These are phyloP conservation scores for Pelargonium australe DNA, from an alignment of 441 rosid species.

Conservation along the genomic window DNA sequence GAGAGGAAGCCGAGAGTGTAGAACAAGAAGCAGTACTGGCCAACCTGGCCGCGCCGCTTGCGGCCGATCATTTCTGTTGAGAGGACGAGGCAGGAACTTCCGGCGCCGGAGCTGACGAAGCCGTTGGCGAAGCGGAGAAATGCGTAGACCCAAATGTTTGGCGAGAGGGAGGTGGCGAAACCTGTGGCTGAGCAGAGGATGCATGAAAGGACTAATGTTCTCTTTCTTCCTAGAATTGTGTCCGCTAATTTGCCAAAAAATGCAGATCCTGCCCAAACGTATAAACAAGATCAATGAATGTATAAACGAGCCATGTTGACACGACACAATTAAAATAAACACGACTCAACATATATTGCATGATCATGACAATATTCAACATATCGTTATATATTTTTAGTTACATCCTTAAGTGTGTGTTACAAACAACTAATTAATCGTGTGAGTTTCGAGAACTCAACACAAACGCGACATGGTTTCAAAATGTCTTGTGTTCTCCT, in stretches of 20 bases:
- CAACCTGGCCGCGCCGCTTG: conserved; percentile 68
- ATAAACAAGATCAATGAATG: not conserved
- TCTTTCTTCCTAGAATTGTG: conserved; percentile 50
- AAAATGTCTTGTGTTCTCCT: no score
- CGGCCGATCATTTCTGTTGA: conserved; percentile 52
- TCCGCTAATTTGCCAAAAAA: conserved; percentile 55
- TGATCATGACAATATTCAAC: no score
- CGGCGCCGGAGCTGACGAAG: conserved; percentile 48
- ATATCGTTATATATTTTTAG: no score
- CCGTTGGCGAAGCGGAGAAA: conserved; percentile 54
- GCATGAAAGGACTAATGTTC: conserved; percentile 42
- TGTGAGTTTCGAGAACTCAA: no score
- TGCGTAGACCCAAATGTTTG: conserved; percentile 59
- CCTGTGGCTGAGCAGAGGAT: conserved; percentile 44
- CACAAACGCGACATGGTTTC: no score
- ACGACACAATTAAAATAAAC: no score
- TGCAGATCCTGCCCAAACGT: conserved; percentile 41
- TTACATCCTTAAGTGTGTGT: no score
- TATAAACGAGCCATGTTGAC: no score
- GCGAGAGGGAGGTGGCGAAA: conserved; percentile 54
- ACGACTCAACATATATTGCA: no score
- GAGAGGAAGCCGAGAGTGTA: conserved; percentile 60
- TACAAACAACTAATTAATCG: no score
- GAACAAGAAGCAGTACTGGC: conserved; percentile 63
- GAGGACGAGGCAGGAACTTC: conserved; percentile 61